Conservation (phyloP, 1,284 basidiomycete species). For the Rhodotorula sp. region DNA sequence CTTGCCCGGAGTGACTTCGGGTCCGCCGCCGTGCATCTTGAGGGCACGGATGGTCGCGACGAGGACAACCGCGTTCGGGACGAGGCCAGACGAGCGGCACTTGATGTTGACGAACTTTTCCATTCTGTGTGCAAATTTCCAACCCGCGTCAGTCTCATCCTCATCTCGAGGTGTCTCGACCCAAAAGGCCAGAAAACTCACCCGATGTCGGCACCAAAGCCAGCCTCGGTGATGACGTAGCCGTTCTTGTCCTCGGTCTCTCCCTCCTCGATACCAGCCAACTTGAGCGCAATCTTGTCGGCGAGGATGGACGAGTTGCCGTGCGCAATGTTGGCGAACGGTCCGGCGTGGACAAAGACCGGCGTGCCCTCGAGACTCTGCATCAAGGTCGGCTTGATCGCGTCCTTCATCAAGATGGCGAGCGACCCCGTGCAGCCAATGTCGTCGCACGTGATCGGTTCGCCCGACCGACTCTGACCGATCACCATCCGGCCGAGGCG, state of each 20-base stretch:
- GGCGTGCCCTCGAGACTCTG: conserved; percentile 98
- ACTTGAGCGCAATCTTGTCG: conserved; percentile 92
- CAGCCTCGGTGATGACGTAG: conserved; percentile 97
- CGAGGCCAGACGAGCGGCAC: conserved; percentile 88
- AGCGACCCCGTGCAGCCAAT: conserved; percentile 94
- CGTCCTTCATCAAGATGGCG: conserved; percentile 97
- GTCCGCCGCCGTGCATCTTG: conserved; percentile 99
- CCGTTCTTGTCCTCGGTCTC: conserved; percentile 77
- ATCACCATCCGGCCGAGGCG: conserved; percentile 93
- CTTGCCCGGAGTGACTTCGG: conserved; percentile 95
- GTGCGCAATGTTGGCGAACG: conserved; percentile 98
- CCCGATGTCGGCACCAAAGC: conserved; percentile 98
- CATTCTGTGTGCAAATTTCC: conserved; percentile 46
- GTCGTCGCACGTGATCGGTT: conserved; percentile 94
- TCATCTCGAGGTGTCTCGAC: not conserved
- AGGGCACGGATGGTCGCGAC: conserved; percentile 96
- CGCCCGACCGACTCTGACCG: conserved; percentile 87
- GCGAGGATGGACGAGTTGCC: conserved; percentile 98
- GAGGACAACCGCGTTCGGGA: conserved; percentile 89
- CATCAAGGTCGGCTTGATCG: conserved; percentile 99
- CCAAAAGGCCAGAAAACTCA: conserved; percentile 7
- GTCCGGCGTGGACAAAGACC: conserved; percentile 97
- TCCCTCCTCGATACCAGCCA: conserved; percentile 92
- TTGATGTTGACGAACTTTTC: conserved; percentile 98
- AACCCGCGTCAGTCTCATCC: not conserved